A percentile compares a stretch with the other conserved stretches of the same genome.
These are phyloP conservation scores for Epichloe glyceriae DNA, from an alignment of 2,329 filamentous ascomycete species.

Conservation along the genomic window DNA sequence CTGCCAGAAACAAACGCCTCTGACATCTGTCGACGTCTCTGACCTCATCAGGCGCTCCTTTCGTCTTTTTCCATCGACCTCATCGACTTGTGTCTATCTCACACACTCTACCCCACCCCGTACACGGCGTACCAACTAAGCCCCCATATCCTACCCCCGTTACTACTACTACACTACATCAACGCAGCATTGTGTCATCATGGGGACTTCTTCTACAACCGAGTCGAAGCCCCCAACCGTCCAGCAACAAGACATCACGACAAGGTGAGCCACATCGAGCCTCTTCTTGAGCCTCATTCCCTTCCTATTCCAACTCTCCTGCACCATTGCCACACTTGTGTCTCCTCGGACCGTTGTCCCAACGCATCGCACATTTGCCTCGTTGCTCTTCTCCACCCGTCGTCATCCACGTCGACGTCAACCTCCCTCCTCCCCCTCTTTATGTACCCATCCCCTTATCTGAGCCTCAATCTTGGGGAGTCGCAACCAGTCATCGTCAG, in stretches of 20 bases:
- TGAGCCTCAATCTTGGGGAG: background rate
- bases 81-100: conserved; percentile 8
- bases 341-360: background rate
- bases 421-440: background rate
- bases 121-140: conserved; percentile 7
- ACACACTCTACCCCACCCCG: conserved; percentile 17
- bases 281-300: conserved; percentile 5
- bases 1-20: conserved; percentile 8
- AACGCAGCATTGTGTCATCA: conserved; percentile 33
- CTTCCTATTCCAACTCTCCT: background rate
- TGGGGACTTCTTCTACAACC: conserved; percentile 32
- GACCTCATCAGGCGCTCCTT: conserved; percentile 25
- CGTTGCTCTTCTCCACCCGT: background rate
- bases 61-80: conserved; percentile 11
- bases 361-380: conserved; percentile 3
- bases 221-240: conserved; percentile 35
- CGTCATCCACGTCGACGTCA: conserved; percentile 1
- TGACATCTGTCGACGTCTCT: conserved; percentile 17
- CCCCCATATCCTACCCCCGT: conserved; percentile 13
- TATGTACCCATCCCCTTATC: background rate
- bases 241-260: conserved; percentile 28
- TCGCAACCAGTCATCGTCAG: background rate
- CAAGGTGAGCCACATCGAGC: conserved; percentile 27
- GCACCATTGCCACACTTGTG: background rate
- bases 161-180: conserved; percentile 25